Base-by-base conservation (phyloP, 1,284 basidiomycete genomes). In the Sporisorium scitamineum region DNA sequence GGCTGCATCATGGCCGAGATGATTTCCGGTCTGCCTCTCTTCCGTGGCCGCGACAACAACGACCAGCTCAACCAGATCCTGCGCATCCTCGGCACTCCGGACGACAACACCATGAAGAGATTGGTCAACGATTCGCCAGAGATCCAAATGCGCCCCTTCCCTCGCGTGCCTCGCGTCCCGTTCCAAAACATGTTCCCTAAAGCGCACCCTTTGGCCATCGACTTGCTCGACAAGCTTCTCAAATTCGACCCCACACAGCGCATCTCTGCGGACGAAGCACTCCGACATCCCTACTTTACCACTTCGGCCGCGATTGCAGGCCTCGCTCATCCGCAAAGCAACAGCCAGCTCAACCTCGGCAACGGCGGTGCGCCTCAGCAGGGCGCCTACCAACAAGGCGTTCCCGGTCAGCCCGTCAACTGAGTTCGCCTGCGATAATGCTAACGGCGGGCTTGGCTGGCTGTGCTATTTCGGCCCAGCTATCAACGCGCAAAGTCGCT, bases 61-160 rank as follows among this genome's bases (percentile, higher is more conserved):
- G 97, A 99, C 86, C 97, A 99, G 85, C 89, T 99, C 14, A 89
- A 96, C 58, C 95, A 97, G 84, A 99, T 99, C 84, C 94, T 99
- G 90, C 91, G 95, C 80, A 94, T 99, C 66, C 91, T 99, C 69
- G 97, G 97, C 16, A 99, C 97, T 0, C 97, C 97, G 0, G 92
- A 93, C 70, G 95, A 98, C 53, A 89, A 91, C 20, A 92, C 93
- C 22, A 89, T 99, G 66, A 90, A 92, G 79, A 94, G 96, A 85
- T 95, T 99, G 84, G 90, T 91, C 52, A 91, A 92, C 60, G 95
- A 99, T 86, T 94, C 94, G 55, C 95, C 96, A 32, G 96, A 99
- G 86, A 93, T 95, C 60, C 91, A 91, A 76, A 87, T 93, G 61
- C 94, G 95, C 81, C 91, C 91, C 78, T 95, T 93, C 87, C 94